Evolutionary conservation across 2,329 filamentous ascomycete species (phyloP), one percentile per base, ranked within the genome.

Genomic region (Paecilomyces sp.): DNA sequence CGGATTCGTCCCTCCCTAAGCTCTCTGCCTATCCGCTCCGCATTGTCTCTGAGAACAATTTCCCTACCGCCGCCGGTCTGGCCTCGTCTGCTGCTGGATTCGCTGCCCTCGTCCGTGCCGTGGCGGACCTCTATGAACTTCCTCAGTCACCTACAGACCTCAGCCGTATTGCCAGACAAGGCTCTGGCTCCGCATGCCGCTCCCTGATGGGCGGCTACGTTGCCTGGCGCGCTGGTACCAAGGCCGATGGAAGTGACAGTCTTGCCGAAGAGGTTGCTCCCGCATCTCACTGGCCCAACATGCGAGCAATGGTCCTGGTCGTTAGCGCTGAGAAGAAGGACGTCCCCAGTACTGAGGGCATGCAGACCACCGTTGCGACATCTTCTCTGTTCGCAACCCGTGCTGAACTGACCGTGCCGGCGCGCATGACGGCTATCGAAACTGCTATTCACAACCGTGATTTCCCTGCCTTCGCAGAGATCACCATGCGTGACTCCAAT

Each of bases 401-500:
- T 58, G 88, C 91, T 57, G 79, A 84, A 51, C 81, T 83, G 41
- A 86, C 96, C 41, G 94, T 97, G 11, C 92, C 93, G 11, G 81
- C 82, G 67, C 84, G 91, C 65, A 97, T 97, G 92, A 76, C 79
- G 54, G 80, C 85, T 64, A 97, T 97, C 88, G 89, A 94, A 77
- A 83, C 87, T 62, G 92, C 93, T 3, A 88, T 97, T 62, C 77
- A 81, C 66, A 82, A 84, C 63, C 85, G 85, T 67, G 90, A 99
- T 77, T 99, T 99, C 77, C 85, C 87, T 68, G 80, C 83, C 22
- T 99, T 99, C 71, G 94, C 89, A 25, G 87, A 90, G 73, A 84
- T 97, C 63, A 96, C 94, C 15, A 99, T 97, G 92, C 88, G 88
- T 74, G 94, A 99, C 74, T 95, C 90, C 72, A 99, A 99, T 80